Evolutionary conservation across 805 yeast genomes (phyloP).

Genomic region (Brettanomyces anomalus): DNA sequence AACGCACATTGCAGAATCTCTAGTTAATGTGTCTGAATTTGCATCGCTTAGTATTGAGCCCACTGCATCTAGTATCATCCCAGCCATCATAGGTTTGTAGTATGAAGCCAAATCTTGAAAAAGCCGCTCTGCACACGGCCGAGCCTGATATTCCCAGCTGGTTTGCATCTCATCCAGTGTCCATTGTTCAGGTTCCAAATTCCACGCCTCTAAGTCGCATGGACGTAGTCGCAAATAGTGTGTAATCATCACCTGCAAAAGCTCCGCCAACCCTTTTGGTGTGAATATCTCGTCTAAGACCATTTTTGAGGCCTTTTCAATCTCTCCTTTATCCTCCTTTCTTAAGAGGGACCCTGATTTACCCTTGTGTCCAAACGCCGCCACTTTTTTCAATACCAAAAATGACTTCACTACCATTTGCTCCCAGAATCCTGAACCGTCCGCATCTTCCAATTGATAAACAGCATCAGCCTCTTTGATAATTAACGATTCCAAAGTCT

Average conservation of each 20-base stretch:
- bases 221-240: slow-evolving; percentile 72
- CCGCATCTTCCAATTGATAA: slow-evolving; percentile 33
- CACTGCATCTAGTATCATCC: slow-evolving; percentile 51
- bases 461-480: slow-evolving; percentile 57
- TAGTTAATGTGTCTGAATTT: slow-evolving; percentile 43
- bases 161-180: slow-evolving; percentile 68
- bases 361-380: slow-evolving; percentile 52
- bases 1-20: slow-evolving; percentile 75
- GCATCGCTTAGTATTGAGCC: slow-evolving; percentile 27
- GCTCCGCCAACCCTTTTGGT: slow-evolving; percentile 40
- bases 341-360: slow-evolving; percentile 59
- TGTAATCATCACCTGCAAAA: slow-evolving; percentile 59
- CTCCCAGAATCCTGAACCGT: slow-evolving; percentile 66
- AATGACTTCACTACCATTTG: slow-evolving; percentile 59
- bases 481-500: slow-evolving; percentile 49
- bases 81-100: slow-evolving; percentile 48
- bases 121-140: slow-evolving; percentile 82
- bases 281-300: slow-evolving; percentile 51
- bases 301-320: slow-evolving; percentile 44
- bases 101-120: slow-evolving; percentile 64
- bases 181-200: slow-evolving; percentile 87
- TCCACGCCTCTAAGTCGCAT: slow-evolving; percentile 74
- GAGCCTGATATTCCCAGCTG: slow-evolving; percentile 75
- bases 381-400: slow-evolving; percentile 51
- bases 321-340: slow-evolving; percentile 56